These are phyloP conservation scores for Chrysosporium keratinophilum DNA, from an alignment of 2,329 filamentous ascomycete genomes.

Conservation along the genomic window DNA sequence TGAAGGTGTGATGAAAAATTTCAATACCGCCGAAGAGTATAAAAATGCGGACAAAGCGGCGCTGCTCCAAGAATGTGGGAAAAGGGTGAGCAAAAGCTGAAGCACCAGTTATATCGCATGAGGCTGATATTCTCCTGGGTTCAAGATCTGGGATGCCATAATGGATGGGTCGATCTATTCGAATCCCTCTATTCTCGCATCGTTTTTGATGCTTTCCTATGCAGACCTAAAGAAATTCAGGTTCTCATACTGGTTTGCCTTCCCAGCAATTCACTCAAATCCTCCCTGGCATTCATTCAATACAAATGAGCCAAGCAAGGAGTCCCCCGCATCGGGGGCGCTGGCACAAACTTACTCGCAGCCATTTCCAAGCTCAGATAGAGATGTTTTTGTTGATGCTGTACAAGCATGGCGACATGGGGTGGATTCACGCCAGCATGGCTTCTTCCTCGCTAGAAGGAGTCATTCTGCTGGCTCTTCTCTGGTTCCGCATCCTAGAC, in stretches of 20 bases:
- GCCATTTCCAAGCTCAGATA: conserved; percentile 56
- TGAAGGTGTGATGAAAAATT: conserved; percentile 89
- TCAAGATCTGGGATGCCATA: conserved; percentile 91
- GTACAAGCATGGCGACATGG: conserved; percentile 81
- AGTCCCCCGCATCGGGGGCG: not conserved
- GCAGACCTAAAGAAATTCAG: conserved; percentile 96
- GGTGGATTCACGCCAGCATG: conserved; percentile 73
- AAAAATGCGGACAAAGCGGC: conserved; percentile 68
- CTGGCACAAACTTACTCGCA: conserved; percentile 18
- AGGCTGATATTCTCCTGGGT: conserved; percentile 2
- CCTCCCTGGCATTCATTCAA: conserved; percentile 56
- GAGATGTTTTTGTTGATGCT: conserved; percentile 64
- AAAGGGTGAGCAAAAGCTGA: conserved; percentile 51
- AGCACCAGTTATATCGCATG: not conserved
- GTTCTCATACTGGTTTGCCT: conserved; percentile 97
- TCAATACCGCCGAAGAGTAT: conserved; percentile 93
- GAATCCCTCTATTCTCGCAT: conserved; percentile 79
- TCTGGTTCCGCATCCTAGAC: not conserved
- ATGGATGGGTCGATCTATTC: conserved; percentile 94
- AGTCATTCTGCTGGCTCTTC: conserved; percentile 31
- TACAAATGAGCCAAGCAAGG: conserved; percentile 30
- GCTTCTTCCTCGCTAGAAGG: conserved; percentile 91
- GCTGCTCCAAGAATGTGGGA: conserved; percentile 66
- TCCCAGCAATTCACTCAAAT: conserved; percentile 83
- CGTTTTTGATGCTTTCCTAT: conserved; percentile 81